Percentiles rank a stretch among this genome's conserved stretches.
Evolutionary conservation across 257 asterid genomes (phyloP).

Genomic region (Solanum infundibuliforme): DNA sequence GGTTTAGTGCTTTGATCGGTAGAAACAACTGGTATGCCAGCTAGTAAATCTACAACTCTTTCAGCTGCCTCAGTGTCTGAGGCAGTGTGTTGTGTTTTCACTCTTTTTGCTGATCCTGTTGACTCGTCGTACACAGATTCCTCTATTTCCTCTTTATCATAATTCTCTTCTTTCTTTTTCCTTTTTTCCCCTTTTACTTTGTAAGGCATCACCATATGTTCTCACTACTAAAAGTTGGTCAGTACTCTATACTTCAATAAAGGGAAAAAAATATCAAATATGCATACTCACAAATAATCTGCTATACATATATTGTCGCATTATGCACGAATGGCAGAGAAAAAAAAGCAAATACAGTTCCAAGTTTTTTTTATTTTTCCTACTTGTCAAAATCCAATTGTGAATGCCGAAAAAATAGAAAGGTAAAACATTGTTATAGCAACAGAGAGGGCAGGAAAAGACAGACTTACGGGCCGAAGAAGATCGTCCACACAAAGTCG

Average conservation of each 20-base stretch:
- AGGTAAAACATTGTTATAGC: background rate
- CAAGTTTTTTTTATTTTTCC: background rate
- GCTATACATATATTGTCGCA: background rate
- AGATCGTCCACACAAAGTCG: background rate
- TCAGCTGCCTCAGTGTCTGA: constrained; percentile 25
- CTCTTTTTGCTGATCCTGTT: background rate
- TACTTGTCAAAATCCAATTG: background rate
- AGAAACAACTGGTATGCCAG: constrained; percentile 51
- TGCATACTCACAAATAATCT: background rate
- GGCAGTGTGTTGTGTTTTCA: constrained; percentile 12
- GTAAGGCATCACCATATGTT: constrained; percentile 22
- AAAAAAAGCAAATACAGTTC: background rate
- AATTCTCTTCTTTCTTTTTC: constrained; percentile 14
- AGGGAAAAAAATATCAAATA: background rate
- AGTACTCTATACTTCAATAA: background rate
- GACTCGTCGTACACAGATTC: background rate
- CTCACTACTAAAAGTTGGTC: background rate
- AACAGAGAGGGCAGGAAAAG: background rate
- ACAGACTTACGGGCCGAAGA: background rate
- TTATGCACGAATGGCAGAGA: background rate
- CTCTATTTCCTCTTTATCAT: constrained; percentile 11
- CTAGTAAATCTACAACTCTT: constrained; percentile 25
- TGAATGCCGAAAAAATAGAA: background rate
- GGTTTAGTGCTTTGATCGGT: constrained; percentile 35
- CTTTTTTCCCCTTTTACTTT: constrained; percentile 25